Base-by-base conservation (phyloP, 2,329 filamentous ascomycete species). In the Cordyceps militaris region DNA sequence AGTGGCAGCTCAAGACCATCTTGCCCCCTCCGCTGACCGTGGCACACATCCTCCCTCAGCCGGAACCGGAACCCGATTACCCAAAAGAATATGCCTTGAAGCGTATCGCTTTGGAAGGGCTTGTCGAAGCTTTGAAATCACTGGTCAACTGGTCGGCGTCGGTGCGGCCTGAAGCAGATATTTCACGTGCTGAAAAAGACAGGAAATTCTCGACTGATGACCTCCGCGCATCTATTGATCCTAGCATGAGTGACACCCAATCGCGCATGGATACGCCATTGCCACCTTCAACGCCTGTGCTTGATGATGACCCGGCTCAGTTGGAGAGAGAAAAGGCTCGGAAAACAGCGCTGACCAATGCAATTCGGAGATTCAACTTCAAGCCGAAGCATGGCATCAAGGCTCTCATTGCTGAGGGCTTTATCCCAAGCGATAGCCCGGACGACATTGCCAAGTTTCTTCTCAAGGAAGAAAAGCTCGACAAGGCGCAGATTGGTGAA, bases 311-410 rank as follows among this genome's bases (percentile, higher is more conserved):
- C 66, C 93, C 93, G 0, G 91, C 86, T 61, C 88, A 97, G 66
- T 78, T 99, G n/a, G 94, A 97, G 67, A 95, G 88, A 71, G 91
- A 92, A 57, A 97, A 97, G 74, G 89, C 92, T 60, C 83, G 88
- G 61, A 99, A 99, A 74, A 97, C 91, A 7, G 94, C 94, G 0
- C 75, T 97, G 60, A 89, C 86, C 54, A 94, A 96, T 65, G 93
- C 89, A 2, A 88, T 97, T 56, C 85, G 87, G 51, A 88, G 91
- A 61, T 99, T 99, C 79, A 99, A 99, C 70, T 97, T 93, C 78
- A 99, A 99, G 71, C 91, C 95, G 0, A 99, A 99, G 72, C 85
- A 88, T 59, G 95, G 94, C 6, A 83, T 99, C 67, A 96, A 96
- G 69, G 74, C 88, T 16, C 74, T 99, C 19, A 69, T 97, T 13